Conservation (phyloP, 257 asterid species). For the Lithospermum erythrorhizon region DNA sequence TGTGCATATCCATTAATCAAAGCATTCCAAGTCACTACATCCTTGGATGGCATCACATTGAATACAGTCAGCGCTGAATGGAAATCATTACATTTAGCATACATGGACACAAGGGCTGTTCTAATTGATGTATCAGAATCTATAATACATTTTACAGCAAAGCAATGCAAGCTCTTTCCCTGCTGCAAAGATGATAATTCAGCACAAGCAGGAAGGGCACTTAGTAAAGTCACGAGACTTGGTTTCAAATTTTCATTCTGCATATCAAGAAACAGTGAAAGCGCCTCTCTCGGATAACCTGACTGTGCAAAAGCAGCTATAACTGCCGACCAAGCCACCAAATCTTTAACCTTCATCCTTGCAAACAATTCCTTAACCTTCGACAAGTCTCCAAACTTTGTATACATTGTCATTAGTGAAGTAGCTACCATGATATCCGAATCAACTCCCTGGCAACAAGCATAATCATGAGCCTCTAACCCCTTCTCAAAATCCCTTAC, state of each 20-base stretch:
- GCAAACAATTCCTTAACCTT: constrained; percentile 24
- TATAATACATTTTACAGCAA: constrained; percentile 19
- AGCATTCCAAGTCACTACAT: constrained; percentile 37
- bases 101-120: constrained; percentile 36
- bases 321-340: constrained; percentile 35
- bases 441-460: constrained; percentile 18
- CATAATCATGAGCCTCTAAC: constrained; percentile 19
- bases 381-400: constrained; percentile 25
- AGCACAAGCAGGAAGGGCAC: constrained; percentile 31
- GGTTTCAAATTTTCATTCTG: constrained; percentile 23
- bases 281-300: constrained; percentile 27
- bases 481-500: constrained; percentile 25
- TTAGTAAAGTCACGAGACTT: constrained; percentile 23
- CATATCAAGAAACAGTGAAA: constrained; percentile 27
- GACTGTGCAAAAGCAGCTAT: constrained; percentile 38
- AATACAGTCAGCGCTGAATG: constrained; percentile 19
- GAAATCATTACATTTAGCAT: constrained; percentile 26
- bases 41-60: constrained; percentile 20
- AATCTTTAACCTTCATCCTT: constrained; percentile 19
- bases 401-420: constrained; percentile 31
- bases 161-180: constrained; percentile 34
- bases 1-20: constrained; percentile 29
- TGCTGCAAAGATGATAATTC: constrained; percentile 17
- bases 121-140: constrained; percentile 24
- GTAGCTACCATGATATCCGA: constrained; percentile 22